Base-by-base conservation (phyloP, 2,329 filamentous ascomycete species). In the Arthrobotrys sinensis region DNA sequence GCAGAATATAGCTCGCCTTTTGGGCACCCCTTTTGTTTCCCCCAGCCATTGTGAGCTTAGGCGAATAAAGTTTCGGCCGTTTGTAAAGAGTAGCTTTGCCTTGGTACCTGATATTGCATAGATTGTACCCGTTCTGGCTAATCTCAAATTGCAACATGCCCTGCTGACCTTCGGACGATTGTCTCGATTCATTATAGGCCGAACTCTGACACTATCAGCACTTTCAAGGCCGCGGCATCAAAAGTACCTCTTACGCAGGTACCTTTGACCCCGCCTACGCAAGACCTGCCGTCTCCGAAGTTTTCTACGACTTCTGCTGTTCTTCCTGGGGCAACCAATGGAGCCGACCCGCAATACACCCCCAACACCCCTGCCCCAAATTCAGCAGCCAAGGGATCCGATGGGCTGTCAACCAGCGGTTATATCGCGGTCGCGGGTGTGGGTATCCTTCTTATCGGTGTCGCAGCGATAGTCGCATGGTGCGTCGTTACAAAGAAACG, bases 91-190 rank as follows among this genome's bases (percentile, higher is more conserved):
- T 12, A 52, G 45, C 45, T 48, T 19, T 52, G 55, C 24, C 70
- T 66, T 71, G 66, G 66, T 71, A 62, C 36, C 28, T 62, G 46
- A 64, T 64, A 77, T 64, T 76, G 55, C 40, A 46, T 38, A 70
- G 66, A 77, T 65, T 76, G 65, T 32, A 60, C 14, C 73, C 73
- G 6, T 77, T 77, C 66, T 77, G 73, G 60, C 73, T 77, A 77
- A 77, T 43, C 43, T 46, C 40, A 55, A 11, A 55, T 21, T 57
- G 40, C 64, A 48, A 65, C 16, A 65, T 50, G 32, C 53, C 71
- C 48, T 69, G 72, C 72, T 76, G 46, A 76, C 72, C 45, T 8
- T 60, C 48, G 38, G 65, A 46, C 46, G n/a, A 60, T 60, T 50
- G 34, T 63, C 24, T 57, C 16, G 32, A 57, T 57, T 50, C 28